Percentiles rank a stretch among this genome's conserved stretches.
phyloP scores from a whole-genome alignment of 768 basidiomycete species.

The Trametes coccinea region DNA sequence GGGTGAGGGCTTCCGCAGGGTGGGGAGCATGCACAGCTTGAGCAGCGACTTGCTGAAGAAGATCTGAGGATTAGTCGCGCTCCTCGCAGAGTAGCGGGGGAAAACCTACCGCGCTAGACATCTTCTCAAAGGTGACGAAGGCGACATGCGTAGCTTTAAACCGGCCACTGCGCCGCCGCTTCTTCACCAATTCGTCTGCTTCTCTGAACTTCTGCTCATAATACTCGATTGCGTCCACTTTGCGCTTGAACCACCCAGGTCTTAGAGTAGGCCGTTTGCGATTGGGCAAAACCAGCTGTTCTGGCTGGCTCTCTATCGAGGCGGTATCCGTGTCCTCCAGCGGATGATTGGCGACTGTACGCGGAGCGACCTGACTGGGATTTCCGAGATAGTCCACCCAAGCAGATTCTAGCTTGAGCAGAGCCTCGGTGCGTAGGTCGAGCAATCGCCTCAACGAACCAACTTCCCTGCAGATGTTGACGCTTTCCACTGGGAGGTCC shows the following conservation, averaged over 20 bases:
- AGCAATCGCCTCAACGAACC: constrained; percentile 69
- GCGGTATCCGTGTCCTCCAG: constrained; percentile 53
- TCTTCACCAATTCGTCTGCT: constrained; percentile 82
- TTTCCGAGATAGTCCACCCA: constrained; percentile 96
- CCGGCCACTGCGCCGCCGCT: constrained; percentile 65
- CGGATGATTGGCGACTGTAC: constrained; percentile 30
- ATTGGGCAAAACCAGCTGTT: constrained; percentile 71
- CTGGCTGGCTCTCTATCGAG: constrained; percentile 51
- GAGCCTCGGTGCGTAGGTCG: constrained; percentile 76
- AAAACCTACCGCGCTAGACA: constrained; percentile 82
- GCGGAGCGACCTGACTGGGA: constrained; percentile 67
- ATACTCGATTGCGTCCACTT: constrained; percentile 88
- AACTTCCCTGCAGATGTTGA: constrained; percentile 84
- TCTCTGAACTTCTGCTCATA: constrained; percentile 78
- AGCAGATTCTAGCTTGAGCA: constrained; percentile 76
- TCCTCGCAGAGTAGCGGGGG: background rate
- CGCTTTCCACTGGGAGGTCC: constrained; percentile 87
- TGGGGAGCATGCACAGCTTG: constrained; percentile 78
- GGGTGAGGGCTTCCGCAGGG: constrained; percentile 66
- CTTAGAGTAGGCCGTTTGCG: constrained; percentile 75
- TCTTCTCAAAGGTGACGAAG: constrained; percentile 96
- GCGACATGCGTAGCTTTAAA: constrained; percentile 84
- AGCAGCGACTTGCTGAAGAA: constrained; percentile 75
- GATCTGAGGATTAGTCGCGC: background rate
- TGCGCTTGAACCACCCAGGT: constrained; percentile 69